phyloP scores from a whole-genome alignment of 176 grass and related monocot species.

The Ensete ventricosum region DNA sequence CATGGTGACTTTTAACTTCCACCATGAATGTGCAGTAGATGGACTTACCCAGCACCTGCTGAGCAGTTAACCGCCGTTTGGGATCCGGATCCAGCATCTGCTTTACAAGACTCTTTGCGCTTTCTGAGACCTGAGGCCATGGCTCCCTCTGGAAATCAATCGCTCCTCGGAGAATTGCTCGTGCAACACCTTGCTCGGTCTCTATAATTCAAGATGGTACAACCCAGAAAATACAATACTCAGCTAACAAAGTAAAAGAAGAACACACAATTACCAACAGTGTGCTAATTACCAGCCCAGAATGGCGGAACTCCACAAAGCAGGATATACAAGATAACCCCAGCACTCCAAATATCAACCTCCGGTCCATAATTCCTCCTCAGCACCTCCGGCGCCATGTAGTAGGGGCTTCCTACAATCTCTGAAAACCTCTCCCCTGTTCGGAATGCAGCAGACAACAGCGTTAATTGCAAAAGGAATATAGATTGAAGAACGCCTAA shows the following conservation, averaged over 20 bases:
- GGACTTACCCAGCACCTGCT: conserved; percentile 83
- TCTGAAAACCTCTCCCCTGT: conserved; percentile 76
- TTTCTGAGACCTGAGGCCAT: conserved; percentile 84
- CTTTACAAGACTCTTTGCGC: conserved; percentile 89
- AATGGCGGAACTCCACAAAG: conserved; percentile 94
- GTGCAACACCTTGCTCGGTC: conserved; percentile 89
- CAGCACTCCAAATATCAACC: conserved; percentile 97
- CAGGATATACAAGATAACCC: conserved; percentile 95
- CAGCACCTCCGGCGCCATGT: conserved; percentile 98
- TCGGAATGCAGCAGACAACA: not conserved
- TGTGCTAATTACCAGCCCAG: conserved; percentile 65
- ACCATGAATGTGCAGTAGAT: conserved; percentile 1
- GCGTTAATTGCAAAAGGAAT: not conserved
- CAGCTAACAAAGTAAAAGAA: conserved; percentile 2
- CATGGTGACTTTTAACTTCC: not conserved
- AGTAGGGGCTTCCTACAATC: conserved; percentile 98
- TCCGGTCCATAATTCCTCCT: conserved; percentile 94
- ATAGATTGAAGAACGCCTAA: not conserved
- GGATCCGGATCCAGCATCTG: conserved; percentile 93
- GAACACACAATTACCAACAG: not conserved
- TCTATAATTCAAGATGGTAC: conserved; percentile 34
- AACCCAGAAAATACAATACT: not conserved
- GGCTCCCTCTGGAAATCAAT: conserved; percentile 94
- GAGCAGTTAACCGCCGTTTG: conserved; percentile 53
- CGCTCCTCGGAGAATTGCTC: conserved; percentile 75